These are phyloP conservation scores for Chlamydomonas sp. DNA, from an alignment of 139 green algal genomes.

Conservation along the genomic window DNA sequence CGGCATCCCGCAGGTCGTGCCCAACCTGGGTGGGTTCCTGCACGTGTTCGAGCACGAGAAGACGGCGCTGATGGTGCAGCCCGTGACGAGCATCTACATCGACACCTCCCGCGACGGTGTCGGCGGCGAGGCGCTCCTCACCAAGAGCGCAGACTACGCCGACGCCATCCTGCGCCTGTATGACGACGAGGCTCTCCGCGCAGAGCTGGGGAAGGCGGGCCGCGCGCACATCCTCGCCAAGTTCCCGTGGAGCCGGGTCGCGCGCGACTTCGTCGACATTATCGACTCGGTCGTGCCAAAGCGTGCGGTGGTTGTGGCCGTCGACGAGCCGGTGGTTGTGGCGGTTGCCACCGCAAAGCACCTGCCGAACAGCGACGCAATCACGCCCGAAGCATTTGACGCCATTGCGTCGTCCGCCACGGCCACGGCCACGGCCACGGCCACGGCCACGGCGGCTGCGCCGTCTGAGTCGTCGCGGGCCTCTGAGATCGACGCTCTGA, in stretches of 20 bases:
- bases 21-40: constrained; percentile 14
- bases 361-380: no score
- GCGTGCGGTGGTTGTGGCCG: no score
- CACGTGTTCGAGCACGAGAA: constrained; percentile 19
- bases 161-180: constrained; percentile 15
- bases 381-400: no score
- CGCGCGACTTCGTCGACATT: background rate
- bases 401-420: no score
- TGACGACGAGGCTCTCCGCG: constrained; percentile 3
- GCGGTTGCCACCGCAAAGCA: no score
- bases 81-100: constrained; percentile 6
- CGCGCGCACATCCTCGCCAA: background rate
- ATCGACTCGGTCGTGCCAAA: background rate
- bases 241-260: background rate
- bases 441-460: no score
- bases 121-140: constrained; percentile 15
- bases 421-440: no score
- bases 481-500: no score
- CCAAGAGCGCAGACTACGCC: background rate
- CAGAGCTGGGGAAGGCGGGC: background rate
- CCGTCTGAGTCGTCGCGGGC: no score
- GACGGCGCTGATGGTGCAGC: constrained; percentile 7
- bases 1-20: constrained; percentile 18
- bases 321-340: no score
- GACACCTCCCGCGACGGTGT: constrained; percentile 14